Percentiles rank a stretch among this genome's conserved stretches.
Conservation (phyloP, 148 eudicot genomes). For the Persicaria tinctoria region DNA sequence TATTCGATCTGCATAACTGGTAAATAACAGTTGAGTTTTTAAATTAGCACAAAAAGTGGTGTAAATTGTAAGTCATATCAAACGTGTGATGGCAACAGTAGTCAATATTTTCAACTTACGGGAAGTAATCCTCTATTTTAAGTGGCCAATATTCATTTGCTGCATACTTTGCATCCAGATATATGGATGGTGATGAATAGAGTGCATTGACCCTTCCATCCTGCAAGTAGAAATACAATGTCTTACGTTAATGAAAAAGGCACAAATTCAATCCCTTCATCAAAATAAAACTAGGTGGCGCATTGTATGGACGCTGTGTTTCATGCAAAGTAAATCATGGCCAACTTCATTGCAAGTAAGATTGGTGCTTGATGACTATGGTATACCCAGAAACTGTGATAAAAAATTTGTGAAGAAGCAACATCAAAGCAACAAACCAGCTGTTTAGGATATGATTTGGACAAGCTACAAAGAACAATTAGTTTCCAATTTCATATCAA, state of each 20-base stretch:
- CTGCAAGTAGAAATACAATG: conserved; percentile 24
- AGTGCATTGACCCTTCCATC: conserved; percentile 98
- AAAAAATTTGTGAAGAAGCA: not conserved
- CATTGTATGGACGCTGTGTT: too few species aligned
- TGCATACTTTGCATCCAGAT: conserved; percentile 86
- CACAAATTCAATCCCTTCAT: not conserved
- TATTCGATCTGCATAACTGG: conserved; percentile 83
- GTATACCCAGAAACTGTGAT: not conserved
- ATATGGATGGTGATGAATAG: conserved; percentile 85
- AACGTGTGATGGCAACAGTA: not conserved
- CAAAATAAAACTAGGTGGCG: not conserved
- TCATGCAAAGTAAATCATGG: too few species aligned
- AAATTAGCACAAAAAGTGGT: not conserved
- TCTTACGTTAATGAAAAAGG: not conserved
- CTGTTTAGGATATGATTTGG: not conserved
- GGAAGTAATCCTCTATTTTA: conserved; percentile 85
- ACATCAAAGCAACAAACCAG: not conserved
- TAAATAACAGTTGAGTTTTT: not conserved
- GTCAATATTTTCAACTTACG: conserved; percentile 48
- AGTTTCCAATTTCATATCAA: not conserved
- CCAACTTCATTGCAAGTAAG: too few species aligned
- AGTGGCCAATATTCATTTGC: conserved; percentile 70
- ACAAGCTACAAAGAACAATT: not conserved
- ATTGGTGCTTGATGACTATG: not conserved
- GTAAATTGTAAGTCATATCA: not conserved